A percentile compares a stretch with the other conserved stretches of the same genome.
Evolutionary conservation across 768 basidiomycete genomes (phyloP).

Genomic region (Lanmaoa pseudosensibilis): DNA sequence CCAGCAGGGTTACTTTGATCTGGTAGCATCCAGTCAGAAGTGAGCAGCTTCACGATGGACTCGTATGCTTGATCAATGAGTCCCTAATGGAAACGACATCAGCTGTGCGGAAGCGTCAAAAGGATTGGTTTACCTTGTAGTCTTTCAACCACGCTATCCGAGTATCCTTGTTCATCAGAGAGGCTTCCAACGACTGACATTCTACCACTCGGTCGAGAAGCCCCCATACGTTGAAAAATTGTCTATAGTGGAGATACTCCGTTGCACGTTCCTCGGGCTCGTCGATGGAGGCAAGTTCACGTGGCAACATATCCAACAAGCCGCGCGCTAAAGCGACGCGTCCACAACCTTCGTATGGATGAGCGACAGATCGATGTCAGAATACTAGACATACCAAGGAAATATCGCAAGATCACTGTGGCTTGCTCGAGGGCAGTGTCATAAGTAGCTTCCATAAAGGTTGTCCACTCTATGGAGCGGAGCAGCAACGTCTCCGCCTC

Average conservation of each 20-base stretch:
- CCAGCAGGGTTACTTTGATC: slow-evolving; percentile 48
- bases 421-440: slow-evolving; percentile 80
- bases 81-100: slow-evolving; percentile 35
- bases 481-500: slow-evolving; percentile 66
- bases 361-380: neutral
- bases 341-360: slow-evolving; percentile 55
- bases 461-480: slow-evolving; percentile 93
- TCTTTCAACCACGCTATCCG: slow-evolving; percentile 61
- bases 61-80: slow-evolving; percentile 65
- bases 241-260: slow-evolving; percentile 76
- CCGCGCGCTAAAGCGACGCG: slow-evolving; percentile 66
- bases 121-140: slow-evolving; percentile 47
- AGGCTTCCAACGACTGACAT: slow-evolving; percentile 55
- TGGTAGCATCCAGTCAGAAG: slow-evolving; percentile 72
- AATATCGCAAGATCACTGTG: slow-evolving; percentile 85
- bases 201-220: slow-evolving; percentile 60
- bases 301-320: slow-evolving; percentile 59
- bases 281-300: slow-evolving; percentile 58
- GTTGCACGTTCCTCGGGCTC: slow-evolving; percentile 71
- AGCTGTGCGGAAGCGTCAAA: neutral
- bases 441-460: slow-evolving; percentile 70
- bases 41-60: slow-evolving; percentile 67
- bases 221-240: slow-evolving; percentile 79
- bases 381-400: slow-evolving; percentile 64
- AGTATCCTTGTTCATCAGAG: slow-evolving; percentile 58